Percentiles rank a stretch among this genome's conserved stretches.
Evolutionary conservation across 164 flowering plant genomes (phyloP).

Genomic region (Buxus sempervirens): DNA sequence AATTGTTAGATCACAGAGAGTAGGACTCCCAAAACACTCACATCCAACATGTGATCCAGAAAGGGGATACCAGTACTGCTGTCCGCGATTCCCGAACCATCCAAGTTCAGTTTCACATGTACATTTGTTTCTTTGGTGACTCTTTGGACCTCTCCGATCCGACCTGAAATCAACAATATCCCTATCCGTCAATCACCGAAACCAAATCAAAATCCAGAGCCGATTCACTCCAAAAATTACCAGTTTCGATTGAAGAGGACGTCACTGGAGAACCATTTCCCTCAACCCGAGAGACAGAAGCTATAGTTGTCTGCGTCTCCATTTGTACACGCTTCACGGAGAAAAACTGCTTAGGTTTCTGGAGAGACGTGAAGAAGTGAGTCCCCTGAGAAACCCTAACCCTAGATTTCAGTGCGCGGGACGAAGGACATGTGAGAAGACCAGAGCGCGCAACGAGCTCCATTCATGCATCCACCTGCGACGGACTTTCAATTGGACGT

Average conservation of each 20-base stretch:
- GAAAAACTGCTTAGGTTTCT: not conserved
- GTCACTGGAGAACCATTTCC: constrained; percentile 29
- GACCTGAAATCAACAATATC: constrained; percentile 21
- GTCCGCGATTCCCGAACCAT: constrained; percentile 76
- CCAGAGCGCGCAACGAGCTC: constrained; percentile 23
- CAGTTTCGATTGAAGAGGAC: constrained; percentile 11
- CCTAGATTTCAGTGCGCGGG: constrained; percentile 14
- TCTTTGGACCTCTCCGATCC: constrained; percentile 83
- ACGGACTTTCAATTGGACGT: too few relatives aligned
- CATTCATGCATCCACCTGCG: constrained; percentile 10
- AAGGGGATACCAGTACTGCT: constrained; percentile 77
- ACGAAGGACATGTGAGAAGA: constrained; percentile 10
- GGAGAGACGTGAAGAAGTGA: not conserved
- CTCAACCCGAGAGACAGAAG: constrained; percentile 22
- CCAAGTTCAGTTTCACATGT: constrained; percentile 67
- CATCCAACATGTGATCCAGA: constrained; percentile 98
- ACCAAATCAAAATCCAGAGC: not conserved
- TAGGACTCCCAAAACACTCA: constrained; percentile 28
- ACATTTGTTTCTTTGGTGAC: constrained; percentile 91
- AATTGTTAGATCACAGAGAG: not conserved
- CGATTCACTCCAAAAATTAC: constrained; percentile 12
- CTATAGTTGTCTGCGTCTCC: constrained; percentile 10
- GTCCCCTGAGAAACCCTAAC: constrained; percentile 15
- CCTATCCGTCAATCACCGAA: not conserved
- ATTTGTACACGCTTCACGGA: constrained; percentile 5